Percentiles rank a stretch among this genome's conserved stretches.
Conservation (phyloP, 805 yeast species). For the Sungouiella blattae region DNA sequence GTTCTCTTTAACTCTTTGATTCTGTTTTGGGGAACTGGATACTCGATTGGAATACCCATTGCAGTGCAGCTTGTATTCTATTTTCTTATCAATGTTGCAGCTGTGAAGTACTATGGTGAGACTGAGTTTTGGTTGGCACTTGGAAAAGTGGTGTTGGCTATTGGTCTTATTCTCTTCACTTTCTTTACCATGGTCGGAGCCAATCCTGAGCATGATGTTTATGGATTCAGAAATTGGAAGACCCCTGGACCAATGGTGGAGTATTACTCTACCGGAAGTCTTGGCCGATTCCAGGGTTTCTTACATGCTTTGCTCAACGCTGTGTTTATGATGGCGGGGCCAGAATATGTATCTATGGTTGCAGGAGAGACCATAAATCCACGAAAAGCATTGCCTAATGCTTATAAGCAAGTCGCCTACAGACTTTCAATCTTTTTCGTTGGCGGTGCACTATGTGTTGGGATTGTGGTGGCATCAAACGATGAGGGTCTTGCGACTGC, state of each 20-base stretch:
- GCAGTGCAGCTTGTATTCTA: conserved; percentile 64
- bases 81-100: conserved; percentile 45
- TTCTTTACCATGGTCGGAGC: conserved; percentile 20
- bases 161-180: conserved; percentile 16
- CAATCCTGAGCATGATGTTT: conserved; percentile 18
- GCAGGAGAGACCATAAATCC: conserved; percentile 81
- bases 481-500: conserved; percentile 59
- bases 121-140: conserved; percentile 46
- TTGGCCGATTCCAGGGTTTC: conserved; percentile 72
- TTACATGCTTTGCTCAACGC: conserved; percentile 67
- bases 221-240: conserved; percentile 18
- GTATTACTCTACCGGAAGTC: conserved; percentile 38
- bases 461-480: conserved; percentile 68
- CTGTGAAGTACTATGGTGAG: conserved; percentile 53
- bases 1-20: conserved; percentile 76
- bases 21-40: conserved; percentile 79
- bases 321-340: conserved; percentile 78
- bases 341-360: conserved; percentile 80
- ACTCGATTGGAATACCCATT: conserved; percentile 66
- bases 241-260: conserved; percentile 17
- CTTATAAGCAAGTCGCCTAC: conserved; percentile 70
- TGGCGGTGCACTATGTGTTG: conserved; percentile 75
- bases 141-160: conserved; percentile 30
- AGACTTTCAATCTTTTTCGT: conserved; percentile 66
- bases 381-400: conserved; percentile 68